Conservation (phyloP, 2,329 filamentous ascomycete species). For the Colletotrichum siamense region DNA sequence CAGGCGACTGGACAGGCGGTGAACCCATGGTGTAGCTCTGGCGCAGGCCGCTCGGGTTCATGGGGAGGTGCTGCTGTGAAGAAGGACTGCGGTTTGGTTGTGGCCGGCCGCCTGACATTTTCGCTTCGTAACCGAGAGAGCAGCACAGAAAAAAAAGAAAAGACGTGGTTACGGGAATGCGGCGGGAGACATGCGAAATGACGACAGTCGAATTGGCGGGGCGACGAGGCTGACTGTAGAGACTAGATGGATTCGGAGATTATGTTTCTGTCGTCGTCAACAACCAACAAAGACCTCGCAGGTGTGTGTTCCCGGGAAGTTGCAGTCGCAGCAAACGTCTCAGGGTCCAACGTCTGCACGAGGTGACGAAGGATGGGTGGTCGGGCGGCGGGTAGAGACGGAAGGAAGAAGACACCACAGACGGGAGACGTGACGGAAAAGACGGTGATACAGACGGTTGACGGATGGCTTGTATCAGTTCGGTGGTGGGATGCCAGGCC, state of each 20-base stretch:
- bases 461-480: slow-evolving; percentile 2
- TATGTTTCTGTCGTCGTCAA: not conserved
- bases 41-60: slow-evolving; percentile 51
- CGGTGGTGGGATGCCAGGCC: not conserved
- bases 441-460: slow-evolving; percentile 7
- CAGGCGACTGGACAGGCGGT: slow-evolving; percentile 14
- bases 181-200: not conserved
- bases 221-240: not conserved
- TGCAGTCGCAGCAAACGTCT: not conserved
- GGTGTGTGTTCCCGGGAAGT: not conserved
- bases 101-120: slow-evolving; percentile 18
- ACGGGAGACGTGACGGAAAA: not conserved
- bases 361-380: not conserved
- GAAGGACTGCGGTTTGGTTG: slow-evolving; percentile 17
- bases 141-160: not conserved
- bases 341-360: not conserved
- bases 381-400: not conserved
- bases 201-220: not conserved
- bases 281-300: not conserved
- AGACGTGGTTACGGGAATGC: not conserved
- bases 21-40: slow-evolving; percentile 42
- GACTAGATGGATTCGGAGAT: not conserved
- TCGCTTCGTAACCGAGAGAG: not conserved
- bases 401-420: not conserved
- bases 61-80: slow-evolving; percentile 42